These are phyloP conservation scores for Didymella keratinophila DNA, from an alignment of 2,329 filamentous ascomycete genomes.

Conservation along the genomic window DNA sequence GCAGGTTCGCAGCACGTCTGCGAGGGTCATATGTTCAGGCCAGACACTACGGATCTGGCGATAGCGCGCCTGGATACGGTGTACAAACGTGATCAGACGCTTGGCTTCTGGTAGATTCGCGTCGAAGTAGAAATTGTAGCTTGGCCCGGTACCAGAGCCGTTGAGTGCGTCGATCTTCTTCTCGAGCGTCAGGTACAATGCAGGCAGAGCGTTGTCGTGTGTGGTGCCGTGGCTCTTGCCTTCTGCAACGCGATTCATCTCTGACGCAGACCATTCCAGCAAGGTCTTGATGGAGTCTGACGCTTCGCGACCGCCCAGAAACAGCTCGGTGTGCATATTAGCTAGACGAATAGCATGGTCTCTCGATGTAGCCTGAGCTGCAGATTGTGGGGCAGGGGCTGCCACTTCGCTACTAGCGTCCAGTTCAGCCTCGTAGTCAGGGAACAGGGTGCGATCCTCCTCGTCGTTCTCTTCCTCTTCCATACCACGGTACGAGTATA, in stretches of 20 bases:
- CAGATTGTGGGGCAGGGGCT: not conserved
- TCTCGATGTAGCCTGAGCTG: conserved; percentile 33
- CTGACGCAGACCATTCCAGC: conserved; percentile 42
- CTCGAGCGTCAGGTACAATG: conserved; percentile 70
- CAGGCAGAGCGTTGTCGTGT: conserved; percentile 66
- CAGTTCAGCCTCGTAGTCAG: conserved; percentile 70
- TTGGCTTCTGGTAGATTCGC: conserved; percentile 78
- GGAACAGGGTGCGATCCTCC: conserved; percentile 83
- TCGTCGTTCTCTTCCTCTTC: conserved; percentile 81
- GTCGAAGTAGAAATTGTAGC: conserved; percentile 90
- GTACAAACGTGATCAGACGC: conserved; percentile 73
- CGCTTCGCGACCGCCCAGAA: conserved; percentile 30
- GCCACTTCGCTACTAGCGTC: conserved; percentile 36
- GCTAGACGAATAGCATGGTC: conserved; percentile 47
- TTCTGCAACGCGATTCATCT: conserved; percentile 38
- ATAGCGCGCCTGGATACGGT: conserved; percentile 76
- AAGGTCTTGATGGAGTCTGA: conserved; percentile 37
- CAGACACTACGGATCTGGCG: conserved; percentile 68
- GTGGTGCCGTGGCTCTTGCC: conserved; percentile 36
- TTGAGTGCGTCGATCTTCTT: conserved; percentile 61
- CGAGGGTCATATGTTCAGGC: conserved; percentile 79
- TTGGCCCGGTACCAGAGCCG: conserved; percentile 41
- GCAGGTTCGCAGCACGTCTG: conserved; percentile 79
- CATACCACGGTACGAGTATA: conserved; percentile 85
- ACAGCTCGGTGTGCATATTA: conserved; percentile 46